phyloP scores from a whole-genome alignment of 2,329 filamentous ascomycete species.

The Calonectria henricotiae region DNA sequence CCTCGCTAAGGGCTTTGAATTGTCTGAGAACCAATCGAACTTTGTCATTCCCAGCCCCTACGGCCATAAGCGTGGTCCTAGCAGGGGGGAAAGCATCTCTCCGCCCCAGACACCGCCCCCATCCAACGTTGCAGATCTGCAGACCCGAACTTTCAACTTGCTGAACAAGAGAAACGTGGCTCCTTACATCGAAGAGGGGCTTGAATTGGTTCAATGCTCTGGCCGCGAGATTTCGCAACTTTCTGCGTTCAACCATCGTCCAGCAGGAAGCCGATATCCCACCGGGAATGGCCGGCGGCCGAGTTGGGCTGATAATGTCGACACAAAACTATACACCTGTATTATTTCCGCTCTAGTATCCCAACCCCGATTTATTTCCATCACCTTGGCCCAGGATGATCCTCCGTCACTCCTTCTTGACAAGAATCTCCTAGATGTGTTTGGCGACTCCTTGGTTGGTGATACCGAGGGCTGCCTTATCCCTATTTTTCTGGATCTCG shows the following conservation, averaged over 20 bases:
- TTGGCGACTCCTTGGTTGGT: slow-evolving; percentile 83
- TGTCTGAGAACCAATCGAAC: slow-evolving; percentile 80
- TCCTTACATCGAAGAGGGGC: slow-evolving; percentile 78
- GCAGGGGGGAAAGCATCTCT: slow-evolving; percentile 62
- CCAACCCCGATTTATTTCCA: slow-evolving; percentile 80
- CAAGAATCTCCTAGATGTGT: slow-evolving; percentile 75
- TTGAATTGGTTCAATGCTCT: slow-evolving; percentile 88
- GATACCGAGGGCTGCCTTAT: slow-evolving; percentile 81
- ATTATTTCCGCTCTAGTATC: slow-evolving; percentile 74
- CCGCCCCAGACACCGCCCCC: slow-evolving; percentile 83
- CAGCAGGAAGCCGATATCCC: slow-evolving; percentile 58
- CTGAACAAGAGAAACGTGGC: slow-evolving; percentile 84
- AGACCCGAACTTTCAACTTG: slow-evolving; percentile 86
- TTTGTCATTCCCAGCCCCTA: slow-evolving; percentile 73
- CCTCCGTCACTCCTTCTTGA: slow-evolving; percentile 83
- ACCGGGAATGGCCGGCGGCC: slow-evolving; percentile 58
- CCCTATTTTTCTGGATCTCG: slow-evolving; percentile 91
- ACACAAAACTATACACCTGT: slow-evolving; percentile 76
- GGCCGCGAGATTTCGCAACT: slow-evolving; percentile 70
- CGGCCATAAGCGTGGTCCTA: slow-evolving; percentile 53
- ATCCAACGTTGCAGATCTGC: slow-evolving; percentile 83
- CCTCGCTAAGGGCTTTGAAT: slow-evolving; percentile 85
- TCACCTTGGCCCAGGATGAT: slow-evolving; percentile 82
- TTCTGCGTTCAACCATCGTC: slow-evolving; percentile 59
- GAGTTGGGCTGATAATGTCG: slow-evolving; percentile 74